These are phyloP conservation scores for Globisporangium perplexum DNA, from an alignment of 352 stramenopile genomes.

Conservation along the genomic window DNA sequence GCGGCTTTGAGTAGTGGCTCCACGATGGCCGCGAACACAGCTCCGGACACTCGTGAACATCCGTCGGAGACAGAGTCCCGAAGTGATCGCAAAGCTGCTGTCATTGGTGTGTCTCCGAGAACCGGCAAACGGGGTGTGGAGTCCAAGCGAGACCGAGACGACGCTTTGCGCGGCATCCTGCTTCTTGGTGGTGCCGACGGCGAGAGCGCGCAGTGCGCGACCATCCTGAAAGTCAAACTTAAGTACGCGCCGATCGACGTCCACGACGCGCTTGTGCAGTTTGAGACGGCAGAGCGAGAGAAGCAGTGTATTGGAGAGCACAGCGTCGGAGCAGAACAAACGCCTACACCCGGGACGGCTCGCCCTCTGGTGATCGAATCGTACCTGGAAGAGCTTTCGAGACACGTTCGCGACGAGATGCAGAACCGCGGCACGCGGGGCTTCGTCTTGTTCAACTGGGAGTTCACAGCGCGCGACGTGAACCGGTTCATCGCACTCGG, in stretches of 20 bases:
- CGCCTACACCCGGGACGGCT: background rate
- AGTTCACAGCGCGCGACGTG: conserved; percentile 34
- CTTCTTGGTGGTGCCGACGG: conserved; percentile 33
- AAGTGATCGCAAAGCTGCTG: background rate
- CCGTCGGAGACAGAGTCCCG: background rate
- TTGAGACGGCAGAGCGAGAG: conserved; percentile 6
- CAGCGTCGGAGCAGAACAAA: background rate
- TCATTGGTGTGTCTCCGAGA: background rate
- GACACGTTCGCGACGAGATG: conserved; percentile 14
- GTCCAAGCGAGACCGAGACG: conserved; percentile 28
- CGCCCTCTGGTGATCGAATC: conserved; percentile 14
- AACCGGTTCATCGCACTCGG: conserved; percentile 40
- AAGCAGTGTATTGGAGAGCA: conserved; percentile 11
- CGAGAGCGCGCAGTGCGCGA: conserved; percentile 33
- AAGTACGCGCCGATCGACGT: conserved; percentile 44
- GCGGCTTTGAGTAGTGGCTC: background rate
- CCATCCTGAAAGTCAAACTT: conserved; percentile 28
- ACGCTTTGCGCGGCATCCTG: conserved; percentile 43
- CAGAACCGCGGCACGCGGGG: conserved; percentile 18
- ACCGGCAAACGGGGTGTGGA: conserved; percentile 13
- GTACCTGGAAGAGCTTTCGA: conserved; percentile 14
- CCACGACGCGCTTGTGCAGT: conserved; percentile 15
- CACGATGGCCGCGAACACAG: too few relatives aligned
- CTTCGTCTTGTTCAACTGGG: conserved; percentile 53
- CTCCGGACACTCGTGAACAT: background rate